Percentiles rank a stretch among this genome's conserved stretches.
These are phyloP conservation scores for Goffeauzyma gilvescens DNA, from an alignment of 768 basidiomycete genomes.

Conservation along the genomic window DNA sequence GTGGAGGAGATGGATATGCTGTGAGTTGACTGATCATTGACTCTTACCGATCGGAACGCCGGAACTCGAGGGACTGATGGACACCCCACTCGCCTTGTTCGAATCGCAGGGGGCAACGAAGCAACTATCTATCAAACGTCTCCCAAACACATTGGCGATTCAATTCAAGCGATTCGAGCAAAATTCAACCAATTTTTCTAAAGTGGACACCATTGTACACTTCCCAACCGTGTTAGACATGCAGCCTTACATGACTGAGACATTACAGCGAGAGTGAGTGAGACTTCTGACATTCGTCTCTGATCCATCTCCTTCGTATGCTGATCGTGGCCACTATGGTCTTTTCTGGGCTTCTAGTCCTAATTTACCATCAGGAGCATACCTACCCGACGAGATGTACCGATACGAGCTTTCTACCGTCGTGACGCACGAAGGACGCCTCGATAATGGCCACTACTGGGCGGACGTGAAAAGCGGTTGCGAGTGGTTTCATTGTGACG, in stretches of 20 bases:
- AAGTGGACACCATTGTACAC: constrained; percentile 63
- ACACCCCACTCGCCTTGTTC: too few species aligned
- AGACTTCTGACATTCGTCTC: too few species aligned
- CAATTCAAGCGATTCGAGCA: constrained; percentile 98
- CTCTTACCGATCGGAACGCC: too few species aligned
- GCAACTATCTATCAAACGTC: constrained; percentile 59
- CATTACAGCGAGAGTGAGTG: too few species aligned
- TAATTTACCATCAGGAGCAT: too few species aligned
- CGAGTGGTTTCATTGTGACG: constrained; percentile 87
- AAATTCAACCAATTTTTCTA: constrained; percentile 48
- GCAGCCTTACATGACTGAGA: constrained; percentile 56
- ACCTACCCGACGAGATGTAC: constrained; percentile 39
- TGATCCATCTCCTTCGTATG: too few species aligned
- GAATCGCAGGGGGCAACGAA: constrained; percentile 74
- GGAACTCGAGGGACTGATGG: too few species aligned
- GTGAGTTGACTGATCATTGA: too few species aligned
- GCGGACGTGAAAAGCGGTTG: constrained; percentile 52
- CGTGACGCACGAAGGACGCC: constrained; percentile 81
- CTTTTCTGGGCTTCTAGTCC: too few species aligned
- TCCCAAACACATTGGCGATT: constrained; percentile 78
- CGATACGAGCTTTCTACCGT: constrained; percentile 84
- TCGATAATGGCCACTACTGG: constrained; percentile 88
- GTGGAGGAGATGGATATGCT: constrained; percentile 34
- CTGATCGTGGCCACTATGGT: too few species aligned
- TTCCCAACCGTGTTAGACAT: constrained; percentile 74